Conservation (phyloP, 805 yeast genomes). For the Saturnispora quitensis region DNA sequence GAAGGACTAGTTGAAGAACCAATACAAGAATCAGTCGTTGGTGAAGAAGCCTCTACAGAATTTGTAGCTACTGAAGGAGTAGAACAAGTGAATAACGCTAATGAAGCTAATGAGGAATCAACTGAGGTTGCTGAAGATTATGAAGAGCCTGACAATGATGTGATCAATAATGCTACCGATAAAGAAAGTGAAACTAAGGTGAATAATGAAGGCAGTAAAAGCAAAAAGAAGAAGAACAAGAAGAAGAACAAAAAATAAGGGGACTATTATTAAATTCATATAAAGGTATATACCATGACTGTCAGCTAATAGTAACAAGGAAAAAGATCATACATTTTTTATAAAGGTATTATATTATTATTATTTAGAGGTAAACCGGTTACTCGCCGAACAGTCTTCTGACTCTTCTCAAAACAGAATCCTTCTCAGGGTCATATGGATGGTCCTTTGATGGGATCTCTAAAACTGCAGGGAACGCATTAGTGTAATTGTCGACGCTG, state of each 20-base stretch:
- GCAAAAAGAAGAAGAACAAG: conserved; percentile 24
- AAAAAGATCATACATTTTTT: not conserved
- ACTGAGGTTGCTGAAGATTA: conserved; percentile 9
- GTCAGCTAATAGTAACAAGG: not conserved
- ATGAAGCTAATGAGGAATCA: conserved; percentile 3
- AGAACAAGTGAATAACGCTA: too few species aligned
- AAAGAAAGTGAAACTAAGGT: not conserved
- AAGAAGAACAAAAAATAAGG: conserved; percentile 23
- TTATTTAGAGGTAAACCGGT: not conserved
- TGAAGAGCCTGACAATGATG: conserved; percentile 2
- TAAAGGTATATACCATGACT: not conserved
- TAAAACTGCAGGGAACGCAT: conserved; percentile 91
- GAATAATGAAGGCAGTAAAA: not conserved
- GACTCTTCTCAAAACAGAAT: conserved; percentile 87
- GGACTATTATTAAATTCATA: not conserved
- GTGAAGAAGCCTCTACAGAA: not conserved
- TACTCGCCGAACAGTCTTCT: conserved; percentile 87
- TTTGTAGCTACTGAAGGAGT: not conserved
- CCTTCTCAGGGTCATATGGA: conserved; percentile 98
- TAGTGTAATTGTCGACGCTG: conserved; percentile 71
- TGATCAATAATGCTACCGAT: not conserved
- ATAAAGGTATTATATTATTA: not conserved
- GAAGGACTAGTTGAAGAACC: conserved; percentile 1
- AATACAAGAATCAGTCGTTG: not conserved
- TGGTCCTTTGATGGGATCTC: conserved; percentile 98